These are phyloP conservation scores for Nannochloropsis oceanica DNA, from an alignment of 108 stramenopile genomes.

Conservation along the genomic window DNA sequence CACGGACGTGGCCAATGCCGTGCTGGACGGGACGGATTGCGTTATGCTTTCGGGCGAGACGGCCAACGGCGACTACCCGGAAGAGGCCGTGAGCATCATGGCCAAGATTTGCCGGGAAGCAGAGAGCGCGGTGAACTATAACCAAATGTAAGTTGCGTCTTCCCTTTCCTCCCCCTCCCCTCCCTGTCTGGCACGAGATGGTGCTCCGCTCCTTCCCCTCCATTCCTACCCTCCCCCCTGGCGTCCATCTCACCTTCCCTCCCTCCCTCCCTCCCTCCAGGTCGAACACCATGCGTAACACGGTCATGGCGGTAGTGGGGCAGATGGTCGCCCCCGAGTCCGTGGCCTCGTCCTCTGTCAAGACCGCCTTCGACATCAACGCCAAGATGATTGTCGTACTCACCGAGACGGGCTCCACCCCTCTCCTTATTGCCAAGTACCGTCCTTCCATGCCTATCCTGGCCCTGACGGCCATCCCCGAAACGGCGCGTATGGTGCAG, in stretches of 20 bases:
- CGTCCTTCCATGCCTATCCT: slow-evolving; percentile 66
- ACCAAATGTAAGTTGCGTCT: slow-evolving; percentile 49
- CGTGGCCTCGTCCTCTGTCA: slow-evolving; percentile 85
- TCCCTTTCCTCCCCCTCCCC: not conserved
- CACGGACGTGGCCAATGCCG: slow-evolving; percentile 96
- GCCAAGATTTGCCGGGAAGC: slow-evolving; percentile 72
- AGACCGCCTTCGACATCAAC: slow-evolving; percentile 79
- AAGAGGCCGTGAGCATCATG: slow-evolving; percentile 79
- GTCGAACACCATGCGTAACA: not conserved
- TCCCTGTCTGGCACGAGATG: not conserved
- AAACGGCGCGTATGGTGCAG: slow-evolving; percentile 52
- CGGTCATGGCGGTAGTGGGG: slow-evolving; percentile 1
- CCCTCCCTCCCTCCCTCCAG: not conserved
- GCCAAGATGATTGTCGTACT: slow-evolving; percentile 68
- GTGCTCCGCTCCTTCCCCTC: not conserved
- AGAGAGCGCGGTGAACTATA: slow-evolving; percentile 50
- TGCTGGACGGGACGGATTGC: slow-evolving; percentile 89
- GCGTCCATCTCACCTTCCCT: not conserved
- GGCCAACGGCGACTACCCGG: slow-evolving; percentile 75
- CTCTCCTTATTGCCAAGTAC: slow-evolving; percentile 88
- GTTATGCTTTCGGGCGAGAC: slow-evolving; percentile 95
- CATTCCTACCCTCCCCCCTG: not conserved
- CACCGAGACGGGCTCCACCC: slow-evolving; percentile 79
- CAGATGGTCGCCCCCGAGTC: slow-evolving; percentile 48
- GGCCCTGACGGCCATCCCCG: slow-evolving; percentile 54